These are phyloP conservation scores for Candida tetrigidarum DNA, from an alignment of 1,139 yeast species.

Conservation along the genomic window DNA sequence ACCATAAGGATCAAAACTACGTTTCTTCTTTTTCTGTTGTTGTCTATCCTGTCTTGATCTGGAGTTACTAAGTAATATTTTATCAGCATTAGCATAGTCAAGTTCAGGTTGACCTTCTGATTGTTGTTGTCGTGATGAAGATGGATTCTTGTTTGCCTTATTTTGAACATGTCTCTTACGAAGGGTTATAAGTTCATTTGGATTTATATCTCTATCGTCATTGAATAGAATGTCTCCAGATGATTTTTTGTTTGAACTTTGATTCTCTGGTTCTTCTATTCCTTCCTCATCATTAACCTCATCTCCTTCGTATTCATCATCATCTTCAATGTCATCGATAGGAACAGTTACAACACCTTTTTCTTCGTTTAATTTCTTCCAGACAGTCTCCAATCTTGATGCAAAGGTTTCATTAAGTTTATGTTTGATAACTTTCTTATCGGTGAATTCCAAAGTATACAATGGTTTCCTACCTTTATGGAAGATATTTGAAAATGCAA, in stretches of 20 bases:
- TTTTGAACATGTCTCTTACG: slow-evolving; percentile 30
- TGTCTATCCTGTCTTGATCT: slow-evolving; percentile 24
- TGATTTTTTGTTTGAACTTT: slow-evolving; percentile 3
- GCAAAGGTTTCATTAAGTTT: slow-evolving; percentile 20
- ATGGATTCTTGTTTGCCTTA: slow-evolving; percentile 17
- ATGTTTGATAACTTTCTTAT: slow-evolving; percentile 21
- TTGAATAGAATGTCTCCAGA: slow-evolving; percentile 12
- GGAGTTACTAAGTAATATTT: slow-evolving; percentile 40
- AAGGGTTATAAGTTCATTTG: slow-evolving; percentile 62
- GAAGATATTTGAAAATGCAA: slow-evolving; percentile 18
- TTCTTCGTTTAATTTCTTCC: slow-evolving; percentile 24
- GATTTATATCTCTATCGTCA: slow-evolving; percentile 25
- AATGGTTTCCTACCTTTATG: slow-evolving; percentile 11
- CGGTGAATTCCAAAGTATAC: slow-evolving; percentile 25
- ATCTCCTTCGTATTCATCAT: too few species aligned
- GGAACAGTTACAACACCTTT: slow-evolving; percentile 13
- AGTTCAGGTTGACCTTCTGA: slow-evolving; percentile 27
- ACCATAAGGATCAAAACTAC: slow-evolving; percentile 65
- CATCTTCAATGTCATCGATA: slow-evolving; percentile 20
- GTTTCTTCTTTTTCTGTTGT: slow-evolving; percentile 39
- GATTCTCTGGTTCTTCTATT: slow-evolving; percentile 10
- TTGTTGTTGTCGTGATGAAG: neutral
- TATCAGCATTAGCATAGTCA: slow-evolving; percentile 55
- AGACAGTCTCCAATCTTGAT: slow-evolving; percentile 22
- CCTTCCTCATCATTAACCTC: slow-evolving; percentile 13